Percentiles rank a stretch among this genome's conserved stretches.
These are phyloP conservation scores for Besnoitia besnoiti DNA, from an alignment of 169 alveolate genomes.

Conservation along the genomic window DNA sequence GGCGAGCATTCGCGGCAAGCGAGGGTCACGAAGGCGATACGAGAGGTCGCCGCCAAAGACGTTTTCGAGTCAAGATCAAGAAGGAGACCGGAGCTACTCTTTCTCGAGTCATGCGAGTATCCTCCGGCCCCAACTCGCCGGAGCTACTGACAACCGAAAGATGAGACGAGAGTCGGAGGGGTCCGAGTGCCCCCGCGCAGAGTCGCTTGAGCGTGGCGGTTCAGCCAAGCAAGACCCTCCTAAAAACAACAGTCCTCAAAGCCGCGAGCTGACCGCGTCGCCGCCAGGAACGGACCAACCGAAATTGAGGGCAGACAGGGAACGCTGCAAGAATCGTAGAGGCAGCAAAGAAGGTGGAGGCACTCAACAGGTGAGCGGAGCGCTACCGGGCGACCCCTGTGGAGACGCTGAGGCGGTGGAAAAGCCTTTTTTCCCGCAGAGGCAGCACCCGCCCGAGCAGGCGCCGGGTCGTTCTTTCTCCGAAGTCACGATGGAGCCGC, in stretches of 20 bases:
- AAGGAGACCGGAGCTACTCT: not conserved
- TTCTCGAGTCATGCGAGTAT: not conserved
- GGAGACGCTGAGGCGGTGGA: not conserved
- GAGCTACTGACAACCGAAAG: not conserved
- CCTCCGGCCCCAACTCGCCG: not conserved
- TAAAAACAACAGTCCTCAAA: too few relatives aligned
- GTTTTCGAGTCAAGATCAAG: not conserved
- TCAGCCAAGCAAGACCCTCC: not conserved
- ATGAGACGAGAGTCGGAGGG: not conserved
- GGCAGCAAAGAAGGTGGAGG: not conserved
- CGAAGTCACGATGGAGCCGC: not conserved
- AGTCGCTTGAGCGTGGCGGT: not conserved
- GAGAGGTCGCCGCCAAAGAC: constrained; percentile 24
- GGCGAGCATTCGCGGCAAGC: not conserved
- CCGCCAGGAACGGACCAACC: not conserved
- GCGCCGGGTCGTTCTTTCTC: not conserved
- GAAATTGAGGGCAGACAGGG: not conserved
- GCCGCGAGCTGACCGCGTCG: not conserved
- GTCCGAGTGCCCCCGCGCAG: not conserved
- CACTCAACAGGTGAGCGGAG: not conserved
- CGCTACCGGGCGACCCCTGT: not conserved
- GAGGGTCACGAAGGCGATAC: constrained; percentile 2
- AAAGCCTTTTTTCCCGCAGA: not conserved
- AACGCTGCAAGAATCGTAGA: not conserved
- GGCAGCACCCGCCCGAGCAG: not conserved